Base-by-base conservation (phyloP, 306 rosid genomes). In the Hylodesmum podocarpum region DNA sequence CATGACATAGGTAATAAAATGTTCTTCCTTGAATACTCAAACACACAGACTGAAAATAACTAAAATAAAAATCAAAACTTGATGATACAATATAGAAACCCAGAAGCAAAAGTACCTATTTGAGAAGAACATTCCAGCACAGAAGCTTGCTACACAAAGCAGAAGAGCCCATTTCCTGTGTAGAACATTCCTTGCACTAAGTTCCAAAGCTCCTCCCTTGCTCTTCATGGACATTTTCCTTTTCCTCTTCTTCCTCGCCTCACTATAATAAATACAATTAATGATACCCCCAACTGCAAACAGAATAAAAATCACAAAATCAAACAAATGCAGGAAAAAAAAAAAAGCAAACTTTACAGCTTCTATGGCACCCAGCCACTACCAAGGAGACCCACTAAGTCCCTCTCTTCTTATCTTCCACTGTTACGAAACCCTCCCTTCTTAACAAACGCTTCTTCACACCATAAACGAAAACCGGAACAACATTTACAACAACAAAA, bases 111-210 rank as follows among this genome's bases (percentile, higher is more conserved):
- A 66, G 21, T 78, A 94, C 98, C 97, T 82, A 77, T 85, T 87
- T 18, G 96, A 82, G 85, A 89, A 90, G 79, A 90, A 82, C 88
- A 86, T 90, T 82, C 96, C 96, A 33, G 97, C 93, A 84, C 84
- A 90, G 84, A 94, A 94, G 87, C 97, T 84, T 79, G 90, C 91
- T 11, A 90, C 27, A 75, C 97, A 94, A 43, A 91, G 88, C 25
- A 91, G 71, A 84, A 91, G 62, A 74, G 87, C 82, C 96, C 89
- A 85, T 77, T 86, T 90, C 80, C 88, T 88, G 13, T 86, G 78
- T 19, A 94, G 14, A 40, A 78, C 85, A 79, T 31, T 86, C 81
- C 82, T 90, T 53, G 83, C 63, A 43, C 73, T 62, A 15, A 72
- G 14, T 69, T 84, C 94, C 9, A 83, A 63, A 33, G 77, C 88